A percentile compares a stretch with the other conserved stretches of the same genome.
phyloP scores from a whole-genome alignment of 75 land plant species.

The Picea sitchensis region DNA sequence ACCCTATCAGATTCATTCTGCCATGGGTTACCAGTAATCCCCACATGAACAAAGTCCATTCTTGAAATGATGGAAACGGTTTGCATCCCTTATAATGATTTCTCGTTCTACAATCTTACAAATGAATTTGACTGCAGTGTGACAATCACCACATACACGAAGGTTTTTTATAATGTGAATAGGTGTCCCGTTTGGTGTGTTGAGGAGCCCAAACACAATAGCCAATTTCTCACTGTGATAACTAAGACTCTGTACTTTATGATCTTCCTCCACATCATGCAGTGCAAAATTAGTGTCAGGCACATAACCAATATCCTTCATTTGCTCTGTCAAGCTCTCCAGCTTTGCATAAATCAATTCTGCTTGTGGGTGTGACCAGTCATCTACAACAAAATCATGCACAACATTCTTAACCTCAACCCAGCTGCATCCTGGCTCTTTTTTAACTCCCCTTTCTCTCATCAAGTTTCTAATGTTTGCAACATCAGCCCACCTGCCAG shows the following conservation, averaged over 20 bases:
- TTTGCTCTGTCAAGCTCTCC: background rate
- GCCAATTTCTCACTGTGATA: background rate
- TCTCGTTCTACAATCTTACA: background rate
- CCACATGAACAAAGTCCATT: background rate
- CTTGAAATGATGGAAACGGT: background rate
- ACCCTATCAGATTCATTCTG: too few species aligned
- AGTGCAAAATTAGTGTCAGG: background rate
- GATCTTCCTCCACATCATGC: background rate
- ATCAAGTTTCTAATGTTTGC: background rate
- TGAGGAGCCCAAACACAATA: background rate
- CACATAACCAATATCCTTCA: background rate
- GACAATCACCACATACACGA: background rate
- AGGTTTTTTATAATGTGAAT: background rate
- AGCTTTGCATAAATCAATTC: background rate
- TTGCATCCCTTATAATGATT: background rate
- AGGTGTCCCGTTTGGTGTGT: background rate
- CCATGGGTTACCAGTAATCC: background rate
- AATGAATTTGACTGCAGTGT: background rate
- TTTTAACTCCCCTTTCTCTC: background rate
- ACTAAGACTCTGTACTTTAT: background rate
- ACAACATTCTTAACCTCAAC: background rate
- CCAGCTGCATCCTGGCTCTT: slow-evolving; percentile 3
- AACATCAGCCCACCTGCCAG: background rate
- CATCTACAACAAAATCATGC: background rate
- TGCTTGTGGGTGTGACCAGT: background rate